Base-by-base conservation (phyloP, 129 eudicot genomes). In the Tagetes erecta region DNA sequence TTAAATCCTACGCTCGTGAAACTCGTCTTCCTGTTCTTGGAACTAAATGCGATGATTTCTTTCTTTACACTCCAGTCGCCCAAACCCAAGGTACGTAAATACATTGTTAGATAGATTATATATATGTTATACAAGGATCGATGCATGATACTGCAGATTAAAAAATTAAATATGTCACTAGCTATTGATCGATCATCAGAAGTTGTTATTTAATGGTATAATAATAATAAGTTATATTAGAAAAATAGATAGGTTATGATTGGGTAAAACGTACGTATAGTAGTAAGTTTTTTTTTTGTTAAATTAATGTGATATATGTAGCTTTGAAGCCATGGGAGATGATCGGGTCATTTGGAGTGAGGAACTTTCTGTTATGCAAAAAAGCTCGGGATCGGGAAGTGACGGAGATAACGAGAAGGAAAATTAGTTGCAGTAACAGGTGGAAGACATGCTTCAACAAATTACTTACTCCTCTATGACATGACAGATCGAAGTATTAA, bases 351-450 rank as follows among this genome's bases (percentile, higher is more conserved):
- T 67, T 73, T 1, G 95, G 96, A 30, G 89, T 81, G 12, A 82
- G 96, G 60, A 92, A 89, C 66, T 92, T 92, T 76, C 74, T 85
- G 85, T 71, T 92, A 40, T 92, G 89, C 84, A 92, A 92, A 87
- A 92, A 87, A 83, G 84, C 91, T 20, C 27, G 27, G 27, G 27
- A 20, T 20, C 7, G 80, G 72, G 80, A 50, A 13, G 70, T 35
- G 40, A 44, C 36, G 9, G 65, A 64, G 36, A 87, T 30, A 60
- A 74, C 78, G 64, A 52, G 59, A 81, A 68, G 64, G 9, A 38
- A 67, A 39, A 68, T 83, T 67, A 85, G 81, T 83, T 67, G 84
- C 14, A 65, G 81, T 35, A 81, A 80, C 34, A 81, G 71, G 64
- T 90, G 90, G 91, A 90, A 82, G 87, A 51, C 88, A 46, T 87